These are phyloP conservation scores for Helichrysum umbraculigerum DNA, from an alignment of 129 eudicot species.

Conservation along the genomic window DNA sequence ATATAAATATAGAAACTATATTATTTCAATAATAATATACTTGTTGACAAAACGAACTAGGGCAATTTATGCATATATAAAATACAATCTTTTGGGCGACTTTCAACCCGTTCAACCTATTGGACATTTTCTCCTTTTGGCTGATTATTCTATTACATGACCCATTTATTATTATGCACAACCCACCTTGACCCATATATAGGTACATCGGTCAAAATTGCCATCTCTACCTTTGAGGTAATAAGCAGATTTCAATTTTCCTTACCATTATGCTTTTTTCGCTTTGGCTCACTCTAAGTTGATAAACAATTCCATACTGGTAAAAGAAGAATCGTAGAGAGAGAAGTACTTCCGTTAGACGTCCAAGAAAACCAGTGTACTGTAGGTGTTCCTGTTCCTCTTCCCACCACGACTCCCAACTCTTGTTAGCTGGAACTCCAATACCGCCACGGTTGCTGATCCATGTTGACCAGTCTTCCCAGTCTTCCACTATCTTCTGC, in stretches of 20 bases:
- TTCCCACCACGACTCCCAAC: constrained; percentile 99
- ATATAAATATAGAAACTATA: background rate
- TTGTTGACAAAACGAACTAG: background rate
- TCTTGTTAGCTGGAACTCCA: constrained; percentile 94
- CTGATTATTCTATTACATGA: background rate
- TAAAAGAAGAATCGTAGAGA: constrained; percentile 79
- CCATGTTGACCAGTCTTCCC: constrained; percentile 98
- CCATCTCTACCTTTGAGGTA: background rate
- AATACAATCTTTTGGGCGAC: background rate
- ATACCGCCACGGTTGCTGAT: constrained; percentile 85
- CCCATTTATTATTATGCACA: background rate
- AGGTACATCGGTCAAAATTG: background rate
- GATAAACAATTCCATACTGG: constrained; percentile 94
- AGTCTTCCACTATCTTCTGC: constrained; percentile 97
- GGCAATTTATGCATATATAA: background rate
- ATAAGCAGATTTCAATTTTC: background rate
- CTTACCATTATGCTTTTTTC: constrained; percentile 81
- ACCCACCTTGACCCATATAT: background rate
- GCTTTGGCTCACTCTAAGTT: constrained; percentile 66
- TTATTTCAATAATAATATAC: background rate
- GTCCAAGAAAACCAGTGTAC: constrained; percentile 69
- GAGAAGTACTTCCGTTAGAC: constrained; percentile 67
- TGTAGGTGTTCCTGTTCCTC: constrained; percentile 93
- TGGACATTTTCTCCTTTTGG: background rate
- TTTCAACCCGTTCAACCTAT: background rate